phyloP scores from a whole-genome alignment of 768 basidiomycete genomes.

The Pholiota molesta region DNA sequence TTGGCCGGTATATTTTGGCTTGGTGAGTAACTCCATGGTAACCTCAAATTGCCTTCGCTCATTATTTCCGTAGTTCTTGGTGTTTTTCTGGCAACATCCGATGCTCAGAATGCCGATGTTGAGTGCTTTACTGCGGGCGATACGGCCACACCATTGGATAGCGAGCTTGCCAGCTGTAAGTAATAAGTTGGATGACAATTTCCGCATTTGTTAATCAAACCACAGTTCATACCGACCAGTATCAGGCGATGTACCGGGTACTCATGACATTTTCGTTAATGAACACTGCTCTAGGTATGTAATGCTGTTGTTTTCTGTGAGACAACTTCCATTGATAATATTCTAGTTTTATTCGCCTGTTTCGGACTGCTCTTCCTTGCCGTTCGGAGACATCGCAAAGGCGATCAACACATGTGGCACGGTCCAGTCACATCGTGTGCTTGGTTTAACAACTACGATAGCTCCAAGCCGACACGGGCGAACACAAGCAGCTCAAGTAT shows the following conservation, averaged over 20 bases:
- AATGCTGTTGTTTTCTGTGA: not conserved
- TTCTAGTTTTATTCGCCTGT: conserved; percentile 40
- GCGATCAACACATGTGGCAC: conserved; percentile 66
- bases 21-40: conserved; percentile 44
- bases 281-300: conserved; percentile 71
- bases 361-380: conserved; percentile 43
- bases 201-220: conserved; percentile 5
- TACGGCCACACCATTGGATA: conserved; percentile 49
- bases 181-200: conserved; percentile 16
- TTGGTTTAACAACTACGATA: conserved; percentile 65
- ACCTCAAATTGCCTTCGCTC: conserved; percentile 13
- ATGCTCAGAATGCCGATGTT: conserved; percentile 77
- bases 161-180: conserved; percentile 68
- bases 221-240: conserved; percentile 81
- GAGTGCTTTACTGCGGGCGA: conserved; percentile 71
- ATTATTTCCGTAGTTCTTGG: conserved; percentile 62
- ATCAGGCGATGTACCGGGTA: conserved; percentile 87
- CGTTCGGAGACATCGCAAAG: conserved; percentile 42
- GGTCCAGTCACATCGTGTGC: conserved; percentile 70
- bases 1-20: conserved; percentile 80
- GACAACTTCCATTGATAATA: conserved; percentile 11
- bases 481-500: conserved; percentile 41
- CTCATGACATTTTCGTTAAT: conserved; percentile 80
- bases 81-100: conserved; percentile 71
- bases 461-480: conserved; percentile 35